Evolutionary conservation across 2,329 filamentous ascomycete genomes (phyloP).

Genomic region (Thermothelomyces thermophilus): DNA sequence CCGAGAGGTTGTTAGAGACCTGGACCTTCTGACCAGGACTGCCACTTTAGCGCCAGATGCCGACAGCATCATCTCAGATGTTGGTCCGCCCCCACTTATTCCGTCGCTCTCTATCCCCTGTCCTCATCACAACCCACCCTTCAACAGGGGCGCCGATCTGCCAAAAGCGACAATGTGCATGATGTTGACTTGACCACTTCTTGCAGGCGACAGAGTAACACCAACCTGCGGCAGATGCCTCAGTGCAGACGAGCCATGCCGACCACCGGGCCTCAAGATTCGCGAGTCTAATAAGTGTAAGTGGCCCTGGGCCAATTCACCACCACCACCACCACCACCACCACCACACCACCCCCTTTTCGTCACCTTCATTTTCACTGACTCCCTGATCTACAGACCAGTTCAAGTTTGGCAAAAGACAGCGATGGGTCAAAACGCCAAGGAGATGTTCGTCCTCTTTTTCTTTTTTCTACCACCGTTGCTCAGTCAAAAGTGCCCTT

Average conservation of each 20-base stretch:
- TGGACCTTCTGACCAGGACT: not conserved
- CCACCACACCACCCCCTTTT: too few species aligned
- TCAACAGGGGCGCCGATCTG: not conserved
- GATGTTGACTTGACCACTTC: not conserved
- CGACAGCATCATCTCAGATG: conserved; percentile 44
- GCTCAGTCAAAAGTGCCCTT: not conserved
- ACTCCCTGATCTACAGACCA: conserved; percentile 19
- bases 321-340: too few species aligned
- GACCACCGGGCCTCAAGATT: conserved; percentile 30
- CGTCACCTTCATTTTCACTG: not conserved
- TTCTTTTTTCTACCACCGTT: not conserved
- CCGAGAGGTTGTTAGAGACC: not conserved
- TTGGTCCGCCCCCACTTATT: conserved; percentile 25
- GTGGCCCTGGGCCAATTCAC: not conserved
- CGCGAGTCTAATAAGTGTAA: conserved; percentile 24
- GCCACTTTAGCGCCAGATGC: conserved; percentile 34
- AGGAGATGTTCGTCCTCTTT: conserved; percentile 22
- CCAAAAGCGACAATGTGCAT: not conserved
- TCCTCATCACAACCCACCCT: not conserved
- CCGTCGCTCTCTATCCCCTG: too few species aligned
- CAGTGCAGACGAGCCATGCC: conserved; percentile 26
- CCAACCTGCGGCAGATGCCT: conserved; percentile 31
- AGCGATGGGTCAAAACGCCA: conserved; percentile 32
- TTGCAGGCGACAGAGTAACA: conserved; percentile 35
- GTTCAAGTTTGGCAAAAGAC: conserved; percentile 27